A percentile compares a stretch with the other conserved stretches of the same genome.
These are phyloP conservation scores for Tetracladium marchalianum DNA, from an alignment of 495 filamentous ascomycete species.

Conservation along the genomic window DNA sequence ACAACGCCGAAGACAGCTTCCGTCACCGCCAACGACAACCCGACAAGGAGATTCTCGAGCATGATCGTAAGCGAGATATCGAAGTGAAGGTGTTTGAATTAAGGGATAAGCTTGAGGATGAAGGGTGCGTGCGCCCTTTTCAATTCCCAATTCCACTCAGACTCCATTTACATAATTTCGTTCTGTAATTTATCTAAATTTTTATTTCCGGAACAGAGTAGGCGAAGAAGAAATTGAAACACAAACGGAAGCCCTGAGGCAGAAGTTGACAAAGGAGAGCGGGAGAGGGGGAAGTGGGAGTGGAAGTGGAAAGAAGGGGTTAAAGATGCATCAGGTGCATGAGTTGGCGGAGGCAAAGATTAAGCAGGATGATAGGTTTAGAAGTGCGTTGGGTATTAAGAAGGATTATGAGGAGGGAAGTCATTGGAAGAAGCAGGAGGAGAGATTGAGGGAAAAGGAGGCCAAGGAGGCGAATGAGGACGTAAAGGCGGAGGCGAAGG, in stretches of 20 bases:
- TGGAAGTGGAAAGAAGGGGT: conserved; percentile 32
- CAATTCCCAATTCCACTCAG: not conserved
- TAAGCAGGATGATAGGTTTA: conserved; percentile 81
- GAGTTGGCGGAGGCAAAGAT: conserved; percentile 95
- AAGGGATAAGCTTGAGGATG: conserved; percentile 81
- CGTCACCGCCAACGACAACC: conserved; percentile 73
- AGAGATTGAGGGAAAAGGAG: conserved; percentile 50
- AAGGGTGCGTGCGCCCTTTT: conserved; percentile 46
- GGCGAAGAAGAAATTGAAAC: conserved; percentile 74
- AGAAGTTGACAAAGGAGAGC: conserved; percentile 50
- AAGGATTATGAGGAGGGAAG: conserved; percentile 81
- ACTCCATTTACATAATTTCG: not conserved
- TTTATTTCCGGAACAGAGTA: conserved; percentile 32
- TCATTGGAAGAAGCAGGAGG: conserved; percentile 63
- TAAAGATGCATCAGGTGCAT: conserved; percentile 93
- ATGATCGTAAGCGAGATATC: conserved; percentile 79
- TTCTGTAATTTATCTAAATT: not conserved
- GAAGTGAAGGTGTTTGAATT: conserved; percentile 91
- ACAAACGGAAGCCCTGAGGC: conserved; percentile 51
- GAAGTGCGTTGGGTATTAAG: conserved; percentile 80
- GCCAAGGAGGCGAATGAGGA: conserved; percentile 14
- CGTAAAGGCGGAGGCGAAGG: no score
- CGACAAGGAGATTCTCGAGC: conserved; percentile 84
- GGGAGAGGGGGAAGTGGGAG: conserved; percentile 22
- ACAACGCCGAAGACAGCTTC: conserved; percentile 43